Percentiles rank a stretch among this genome's conserved stretches.
Conservation (phyloP, 495 filamentous ascomycete genomes). For the Talaromyces thailandensis region DNA sequence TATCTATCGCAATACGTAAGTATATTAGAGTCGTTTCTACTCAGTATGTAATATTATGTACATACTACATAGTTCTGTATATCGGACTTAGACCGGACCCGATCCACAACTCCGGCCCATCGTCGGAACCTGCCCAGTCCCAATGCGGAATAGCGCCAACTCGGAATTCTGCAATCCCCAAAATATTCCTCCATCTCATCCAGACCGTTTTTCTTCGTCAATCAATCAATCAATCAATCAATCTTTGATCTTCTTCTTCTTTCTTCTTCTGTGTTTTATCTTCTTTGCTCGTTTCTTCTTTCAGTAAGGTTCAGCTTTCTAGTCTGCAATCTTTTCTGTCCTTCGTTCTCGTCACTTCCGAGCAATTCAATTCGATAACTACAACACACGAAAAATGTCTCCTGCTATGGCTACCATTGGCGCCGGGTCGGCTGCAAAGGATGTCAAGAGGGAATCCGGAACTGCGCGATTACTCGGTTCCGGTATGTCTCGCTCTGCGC, state of each 20-base stretch:
- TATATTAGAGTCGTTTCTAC: no score
- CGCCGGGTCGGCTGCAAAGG: conserved; percentile 47
- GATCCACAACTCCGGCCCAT: background rate
- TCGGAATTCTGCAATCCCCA: background rate
- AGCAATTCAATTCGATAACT: background rate
- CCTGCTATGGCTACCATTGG: conserved; percentile 36
- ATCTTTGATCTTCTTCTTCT: conserved; percentile 1
- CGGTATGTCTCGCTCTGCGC: conserved; percentile 46
- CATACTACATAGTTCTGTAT: no score
- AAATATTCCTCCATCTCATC: background rate
- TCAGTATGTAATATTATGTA: no score
- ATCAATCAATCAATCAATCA: background rate
- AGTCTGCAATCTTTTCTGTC: background rate
- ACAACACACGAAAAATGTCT: conserved; percentile 44
- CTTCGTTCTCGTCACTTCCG: background rate
- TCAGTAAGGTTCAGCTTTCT: background rate
- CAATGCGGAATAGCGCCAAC: background rate
- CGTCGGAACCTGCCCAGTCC: background rate
- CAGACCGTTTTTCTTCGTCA: background rate
- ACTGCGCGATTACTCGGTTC: conserved; percentile 82
- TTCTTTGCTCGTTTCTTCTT: background rate
- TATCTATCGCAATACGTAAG: no score
- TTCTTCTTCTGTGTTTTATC: background rate
- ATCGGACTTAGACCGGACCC: background rate
- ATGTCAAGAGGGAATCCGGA: conserved; percentile 80